Evolutionary conservation across 805 yeast species (phyloP).

Genomic region (Yarrowia sp.): DNA sequence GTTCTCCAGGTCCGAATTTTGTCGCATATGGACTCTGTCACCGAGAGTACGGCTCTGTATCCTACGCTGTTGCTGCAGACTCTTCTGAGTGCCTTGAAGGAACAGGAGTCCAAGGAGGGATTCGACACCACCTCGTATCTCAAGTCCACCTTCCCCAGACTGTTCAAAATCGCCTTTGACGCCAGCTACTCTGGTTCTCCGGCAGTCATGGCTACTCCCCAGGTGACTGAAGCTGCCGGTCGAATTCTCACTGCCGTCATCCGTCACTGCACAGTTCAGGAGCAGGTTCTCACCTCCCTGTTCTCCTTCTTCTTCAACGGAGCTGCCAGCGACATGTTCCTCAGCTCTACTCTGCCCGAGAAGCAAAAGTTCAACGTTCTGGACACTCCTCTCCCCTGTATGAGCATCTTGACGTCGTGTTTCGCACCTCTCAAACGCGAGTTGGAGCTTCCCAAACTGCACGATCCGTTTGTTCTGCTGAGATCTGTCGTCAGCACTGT

Average conservation of each 20-base stretch:
- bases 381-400: constrained; percentile 15
- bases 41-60: constrained; percentile 40
- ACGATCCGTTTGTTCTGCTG: constrained; percentile 22
- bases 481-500: constrained; percentile 16
- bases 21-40: constrained; percentile 47
- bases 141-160: constrained; percentile 31
- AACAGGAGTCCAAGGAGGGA: constrained; percentile 41
- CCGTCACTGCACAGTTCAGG: neutral
- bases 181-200: constrained; percentile 10
- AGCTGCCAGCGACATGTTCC: neutral
- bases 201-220: constrained; percentile 1
- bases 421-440: constrained; percentile 3
- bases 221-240: constrained; percentile 26
- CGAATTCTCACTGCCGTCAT: constrained; percentile 12
- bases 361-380: constrained; percentile 23
- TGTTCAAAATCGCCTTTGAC: constrained; percentile 11
- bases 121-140: constrained; percentile 14
- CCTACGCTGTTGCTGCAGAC: constrained; percentile 47
- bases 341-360: neutral
- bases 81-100: constrained; percentile 45
- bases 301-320: constrained; percentile 30
- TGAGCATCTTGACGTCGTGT: constrained; percentile 2
- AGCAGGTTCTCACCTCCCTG: neutral
- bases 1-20: constrained; percentile 52
- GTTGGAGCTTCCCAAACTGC: constrained; percentile 6